Conservation (phyloP, 2,329 filamentous ascomycete species). For the Trichoderma sp. region DNA sequence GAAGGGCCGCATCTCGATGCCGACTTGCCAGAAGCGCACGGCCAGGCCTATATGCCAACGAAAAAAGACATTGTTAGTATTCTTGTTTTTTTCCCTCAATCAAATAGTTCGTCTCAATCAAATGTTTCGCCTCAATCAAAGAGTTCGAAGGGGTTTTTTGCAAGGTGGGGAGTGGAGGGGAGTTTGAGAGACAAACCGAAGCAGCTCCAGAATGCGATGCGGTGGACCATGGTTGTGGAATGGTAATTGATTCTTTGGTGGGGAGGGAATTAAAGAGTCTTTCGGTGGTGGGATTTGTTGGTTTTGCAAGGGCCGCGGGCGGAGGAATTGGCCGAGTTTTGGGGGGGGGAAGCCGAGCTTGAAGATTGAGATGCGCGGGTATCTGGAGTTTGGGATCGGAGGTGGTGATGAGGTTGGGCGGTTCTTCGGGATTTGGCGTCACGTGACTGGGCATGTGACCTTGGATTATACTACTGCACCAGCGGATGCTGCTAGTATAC, state of each 20-base stretch:
- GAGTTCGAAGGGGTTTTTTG: background rate
- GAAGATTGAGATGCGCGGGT: conserved; percentile 7
- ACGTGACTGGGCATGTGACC: background rate
- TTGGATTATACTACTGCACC: background rate
- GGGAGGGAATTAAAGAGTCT: background rate
- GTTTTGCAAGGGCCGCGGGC: conserved; percentile 12
- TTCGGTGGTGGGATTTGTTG: background rate
- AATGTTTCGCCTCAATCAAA: too few relatives aligned
- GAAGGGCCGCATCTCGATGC: conserved; percentile 96
- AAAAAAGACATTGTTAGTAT: background rate
- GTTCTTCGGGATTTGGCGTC: background rate
- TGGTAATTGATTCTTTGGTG: background rate
- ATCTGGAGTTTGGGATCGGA: conserved; percentile 25
- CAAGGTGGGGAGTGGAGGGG: background rate
- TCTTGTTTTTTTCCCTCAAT: too few relatives aligned
- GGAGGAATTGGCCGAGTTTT: conserved; percentile 21
- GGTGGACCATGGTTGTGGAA: conserved; percentile 53
- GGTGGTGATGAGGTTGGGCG: conserved; percentile 28
- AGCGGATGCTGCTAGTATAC: background rate
- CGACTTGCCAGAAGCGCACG: conserved; percentile 92
- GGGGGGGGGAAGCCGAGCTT: conserved; percentile 12
- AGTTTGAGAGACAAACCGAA: conserved; percentile 67
- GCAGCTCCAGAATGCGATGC: conserved; percentile 79
- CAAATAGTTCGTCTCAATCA: too few relatives aligned
- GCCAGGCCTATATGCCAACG: conserved; percentile 65